Percentiles rank a stretch among this genome's conserved stretches.
Conservation (phyloP, 805 yeast genomes). For the Barnettozyma siamensis region DNA sequence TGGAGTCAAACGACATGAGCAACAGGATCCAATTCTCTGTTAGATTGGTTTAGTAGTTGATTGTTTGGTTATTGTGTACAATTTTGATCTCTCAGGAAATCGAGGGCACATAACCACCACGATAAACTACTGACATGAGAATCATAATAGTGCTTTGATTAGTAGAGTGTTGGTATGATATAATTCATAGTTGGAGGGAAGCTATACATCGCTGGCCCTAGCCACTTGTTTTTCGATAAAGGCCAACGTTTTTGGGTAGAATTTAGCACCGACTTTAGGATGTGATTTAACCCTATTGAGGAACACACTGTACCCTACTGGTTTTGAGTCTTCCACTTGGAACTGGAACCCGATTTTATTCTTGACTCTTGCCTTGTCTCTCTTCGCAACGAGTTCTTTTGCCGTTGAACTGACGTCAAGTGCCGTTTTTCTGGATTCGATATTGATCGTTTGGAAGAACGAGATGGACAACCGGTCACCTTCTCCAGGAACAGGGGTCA, state of each 20-base stretch:
- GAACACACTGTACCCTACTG: slow-evolving; percentile 43
- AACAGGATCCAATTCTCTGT: too few species aligned
- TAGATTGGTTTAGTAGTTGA: too few species aligned
- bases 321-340: slow-evolving; percentile 26
- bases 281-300: slow-evolving; percentile 43
- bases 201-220: slow-evolving; percentile 44
- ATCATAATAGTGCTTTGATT: too few species aligned
- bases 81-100: too few species aligned
- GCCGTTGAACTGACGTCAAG: slow-evolving; percentile 15
- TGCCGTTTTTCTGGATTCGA: slow-evolving; percentile 19
- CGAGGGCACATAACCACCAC: too few species aligned
- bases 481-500: slow-evolving; percentile 20
- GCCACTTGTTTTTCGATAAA: slow-evolving; percentile 25
- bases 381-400: slow-evolving; percentile 11
- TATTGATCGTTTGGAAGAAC: slow-evolving; percentile 42
- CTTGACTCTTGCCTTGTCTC: slow-evolving; percentile 16
- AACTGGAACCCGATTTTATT: slow-evolving; percentile 25
- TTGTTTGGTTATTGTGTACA: too few species aligned
- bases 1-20: neutral
- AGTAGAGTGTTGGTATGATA: too few species aligned
- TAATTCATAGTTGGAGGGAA: too few species aligned
- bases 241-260: slow-evolving; percentile 37
- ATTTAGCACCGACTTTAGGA: slow-evolving; percentile 41
- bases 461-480: slow-evolving; percentile 40
- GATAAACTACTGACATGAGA: too few species aligned